These are phyloP conservation scores for Candida ulmi DNA, from an alignment of 805 yeast genomes.

Conservation along the genomic window DNA sequence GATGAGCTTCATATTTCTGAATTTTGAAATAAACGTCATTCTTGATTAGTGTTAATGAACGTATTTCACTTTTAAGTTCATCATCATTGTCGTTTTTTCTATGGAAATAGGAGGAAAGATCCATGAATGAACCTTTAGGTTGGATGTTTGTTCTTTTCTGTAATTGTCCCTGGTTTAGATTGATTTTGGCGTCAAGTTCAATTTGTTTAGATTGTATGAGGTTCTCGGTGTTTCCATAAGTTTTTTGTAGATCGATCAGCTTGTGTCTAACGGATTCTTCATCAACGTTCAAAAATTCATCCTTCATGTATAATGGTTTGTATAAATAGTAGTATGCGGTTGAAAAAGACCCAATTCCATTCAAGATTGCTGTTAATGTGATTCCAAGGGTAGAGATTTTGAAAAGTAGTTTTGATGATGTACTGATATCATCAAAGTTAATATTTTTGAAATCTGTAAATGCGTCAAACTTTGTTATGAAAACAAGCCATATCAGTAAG, in stretches of 20 bases:
- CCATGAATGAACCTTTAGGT: constrained; percentile 19
- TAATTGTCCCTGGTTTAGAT: not conserved
- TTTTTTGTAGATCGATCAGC: constrained; percentile 10
- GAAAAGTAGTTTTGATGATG: constrained; percentile 11
- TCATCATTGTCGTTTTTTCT: constrained; percentile 2
- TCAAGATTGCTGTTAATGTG: constrained; percentile 19
- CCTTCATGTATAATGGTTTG: constrained; percentile 4
- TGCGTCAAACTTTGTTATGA: constrained; percentile 14
- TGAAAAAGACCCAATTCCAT: constrained; percentile 24
- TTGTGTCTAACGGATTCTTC: constrained; percentile 4
- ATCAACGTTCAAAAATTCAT: not conserved
- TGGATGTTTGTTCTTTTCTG: constrained; percentile 15
- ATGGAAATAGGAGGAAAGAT: constrained; percentile 8
- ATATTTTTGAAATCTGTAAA: constrained; percentile 16
- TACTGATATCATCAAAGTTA: constrained; percentile 7
- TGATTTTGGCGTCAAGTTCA: constrained; percentile 4
- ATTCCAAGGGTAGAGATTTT: constrained; percentile 22
- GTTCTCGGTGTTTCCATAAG: constrained; percentile 15
- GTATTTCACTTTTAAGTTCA: constrained; percentile 14
- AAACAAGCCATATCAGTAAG: constrained; percentile 13
- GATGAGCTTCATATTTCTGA: constrained; percentile 9
- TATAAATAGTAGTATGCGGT: constrained; percentile 21
- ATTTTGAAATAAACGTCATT: constrained; percentile 19
- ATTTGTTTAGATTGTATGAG: constrained; percentile 13
- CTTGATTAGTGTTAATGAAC: constrained; percentile 16